Base-by-base conservation (phyloP, 2,329 filamentous ascomycete genomes). In the Hymenoscyphus occultus region DNA sequence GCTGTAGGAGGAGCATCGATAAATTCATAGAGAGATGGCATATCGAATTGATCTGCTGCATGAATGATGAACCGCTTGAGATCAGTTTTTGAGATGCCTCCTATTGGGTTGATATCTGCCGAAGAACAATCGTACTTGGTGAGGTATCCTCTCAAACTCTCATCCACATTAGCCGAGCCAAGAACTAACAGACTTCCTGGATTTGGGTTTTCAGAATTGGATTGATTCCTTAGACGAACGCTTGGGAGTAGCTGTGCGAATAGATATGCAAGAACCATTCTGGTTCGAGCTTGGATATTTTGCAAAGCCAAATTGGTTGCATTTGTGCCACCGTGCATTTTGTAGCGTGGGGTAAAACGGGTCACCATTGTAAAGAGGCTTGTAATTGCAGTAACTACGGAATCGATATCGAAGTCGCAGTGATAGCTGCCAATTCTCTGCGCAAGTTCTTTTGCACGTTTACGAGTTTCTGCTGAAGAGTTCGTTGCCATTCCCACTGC, bases 21-120 rank as follows among this genome's bases (percentile, higher is more conserved):
- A 77, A 93, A 93, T 10, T 85, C 81, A 10, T 85, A 76, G 1
- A 92, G 82, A 62, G 90, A 84, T 0, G 88, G 87, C 0, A 93
- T 76, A 5, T 83, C 75, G 72, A 90, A 92, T 42, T 82, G 78
- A 19, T 74, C 78, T 61, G 80, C 76, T 2, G 87, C 84, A 82
- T 85, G 92, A n/a, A 78, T 78, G 65, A 92, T 90, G 77, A 93
- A 92, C 10, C 82, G 77, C 75, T 90, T 91, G 1, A 92, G 78
- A 70, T 93, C 90, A 1, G 81, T 85, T 75, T 92, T 92, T n/a
- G 48, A 56, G 4, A 57, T 42, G 32, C 48, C 81, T 16, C 85
- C 87, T 60, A 90, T 88, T 3, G 87, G 87, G 70, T 89, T 86
- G 73, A 88, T 80, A 68, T 73, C 71, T 66, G 69, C 70, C 10